phyloP scores from a whole-genome alignment of 2,329 filamentous ascomycete genomes.

The Aspergillus glaucus region DNA sequence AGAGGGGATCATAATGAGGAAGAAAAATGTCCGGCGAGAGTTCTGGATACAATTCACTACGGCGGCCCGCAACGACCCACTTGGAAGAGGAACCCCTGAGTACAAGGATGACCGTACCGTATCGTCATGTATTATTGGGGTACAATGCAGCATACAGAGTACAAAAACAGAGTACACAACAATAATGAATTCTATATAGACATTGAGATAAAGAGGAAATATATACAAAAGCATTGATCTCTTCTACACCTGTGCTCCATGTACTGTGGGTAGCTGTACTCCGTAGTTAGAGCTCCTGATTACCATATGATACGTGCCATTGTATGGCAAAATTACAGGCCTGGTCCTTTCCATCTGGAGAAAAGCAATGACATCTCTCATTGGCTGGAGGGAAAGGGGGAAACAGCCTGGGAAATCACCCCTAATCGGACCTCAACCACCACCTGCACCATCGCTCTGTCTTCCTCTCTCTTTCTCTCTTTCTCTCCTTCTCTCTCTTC shows the following conservation, averaged over 20 bases:
- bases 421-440: constrained; percentile 8
- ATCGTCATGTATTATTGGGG: neutral
- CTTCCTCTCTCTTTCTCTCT: constrained; percentile 10
- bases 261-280: too few relatives aligned
- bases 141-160: too few relatives aligned
- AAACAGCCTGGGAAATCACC: constrained; percentile 21
- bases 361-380: constrained; percentile 14
- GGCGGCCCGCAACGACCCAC: constrained; percentile 22
- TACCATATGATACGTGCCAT: too few relatives aligned
- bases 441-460: constrained; percentile 1
- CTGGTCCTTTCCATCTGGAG: constrained; percentile 10
- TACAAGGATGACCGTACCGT: constrained; percentile 6
- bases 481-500: constrained; percentile 2
- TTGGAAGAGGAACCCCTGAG: constrained; percentile 20
- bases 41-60: constrained; percentile 3
- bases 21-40: neutral
- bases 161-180: too few relatives aligned
- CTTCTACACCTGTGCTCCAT: too few relatives aligned
- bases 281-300: too few relatives aligned
- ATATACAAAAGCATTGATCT: too few relatives aligned
- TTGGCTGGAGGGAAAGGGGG: constrained; percentile 24
- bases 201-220: too few relatives aligned
- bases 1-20: neutral
- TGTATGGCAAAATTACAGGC: neutral
- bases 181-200: too few relatives aligned